These are phyloP conservation scores for Coemansia sp. DNA, from an alignment of 192 early-diverging fungal genomes.

Conservation along the genomic window DNA sequence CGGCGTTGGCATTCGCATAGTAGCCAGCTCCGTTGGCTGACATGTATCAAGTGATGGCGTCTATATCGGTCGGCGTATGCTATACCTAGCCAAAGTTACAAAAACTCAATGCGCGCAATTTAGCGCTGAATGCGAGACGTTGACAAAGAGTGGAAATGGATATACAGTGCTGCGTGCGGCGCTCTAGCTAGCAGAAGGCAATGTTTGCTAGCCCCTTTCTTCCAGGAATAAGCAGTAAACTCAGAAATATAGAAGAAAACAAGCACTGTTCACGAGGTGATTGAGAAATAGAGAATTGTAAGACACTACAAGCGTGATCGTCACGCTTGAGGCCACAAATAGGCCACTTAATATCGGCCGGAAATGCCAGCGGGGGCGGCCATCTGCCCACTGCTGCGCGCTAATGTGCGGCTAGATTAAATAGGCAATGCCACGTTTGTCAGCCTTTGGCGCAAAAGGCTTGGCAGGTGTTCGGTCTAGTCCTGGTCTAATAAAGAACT, in stretches of 20 bases:
- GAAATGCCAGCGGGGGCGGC: background rate
- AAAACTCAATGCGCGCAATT: background rate
- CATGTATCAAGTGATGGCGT: constrained; percentile 1
- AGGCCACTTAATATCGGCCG: constrained; percentile 7
- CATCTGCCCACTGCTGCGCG: constrained; percentile 9
- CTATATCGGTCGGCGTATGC: background rate
- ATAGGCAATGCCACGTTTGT: background rate
- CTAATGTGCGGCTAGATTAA: constrained; percentile 10
- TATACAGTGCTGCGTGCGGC: background rate
- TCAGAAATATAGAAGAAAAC: constrained; percentile 6
- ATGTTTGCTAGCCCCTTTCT: background rate
- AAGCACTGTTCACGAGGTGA: background rate
- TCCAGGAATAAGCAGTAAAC: constrained; percentile 11
- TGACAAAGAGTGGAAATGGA: background rate
- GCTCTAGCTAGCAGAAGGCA: background rate
- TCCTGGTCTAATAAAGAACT: background rate
- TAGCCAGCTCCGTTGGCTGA: constrained; percentile 21
- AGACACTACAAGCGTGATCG: constrained; percentile 6
- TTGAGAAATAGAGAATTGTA: background rate
- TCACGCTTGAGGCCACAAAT: constrained; percentile 10
- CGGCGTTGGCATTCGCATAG: constrained; percentile 12
- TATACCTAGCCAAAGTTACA: background rate
- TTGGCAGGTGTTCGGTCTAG: background rate
- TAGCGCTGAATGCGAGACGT: background rate
- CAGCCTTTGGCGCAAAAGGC: background rate